Evolutionary conservation across 163 green algal genomes (phyloP), one percentile per base, ranked within the genome.

Genomic region (Chloromonas sp.): DNA sequence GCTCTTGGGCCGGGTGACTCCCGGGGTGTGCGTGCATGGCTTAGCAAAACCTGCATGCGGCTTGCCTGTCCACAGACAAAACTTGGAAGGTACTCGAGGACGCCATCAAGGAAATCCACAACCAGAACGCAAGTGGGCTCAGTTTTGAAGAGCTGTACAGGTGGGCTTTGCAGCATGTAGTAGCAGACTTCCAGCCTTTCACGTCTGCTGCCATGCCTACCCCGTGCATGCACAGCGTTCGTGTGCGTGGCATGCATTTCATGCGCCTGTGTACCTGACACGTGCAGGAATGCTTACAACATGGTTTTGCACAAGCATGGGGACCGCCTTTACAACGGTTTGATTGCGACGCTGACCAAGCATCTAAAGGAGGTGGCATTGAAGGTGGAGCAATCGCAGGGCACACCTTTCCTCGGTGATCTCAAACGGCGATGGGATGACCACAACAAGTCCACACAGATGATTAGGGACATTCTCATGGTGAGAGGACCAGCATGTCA

Each of bases 401-500:
- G 92, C 2, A 88, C 94, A 60, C 84, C 90, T 1, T 98, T 99
- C 84, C 89, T 99, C 36, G 87, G 89, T 58, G 94, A 98, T 84
- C 88, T 99, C 13, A 95, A 96, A 71, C 76, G 88, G 60, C 90
- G 93, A 60, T 99, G 97, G 96, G 92, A 96, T 70, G 91, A 96
- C 59, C 96, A 99, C 92, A 95, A 96, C 87, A 98, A 98, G 87
- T 94, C 89, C 58, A 96, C 98, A 85, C 93, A 97, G 83, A 98
- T 99, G 93, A 98, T 99, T 80, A 90, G 97, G 1, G 97, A 99
- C 91, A 99, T 99, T 80, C 93, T 99, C 66, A 99, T 99, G 96
- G 95, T 96, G 84, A 79, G 88, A 36, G 36, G 36, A 36, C 36
- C 36, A 36, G 36, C 36, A 36, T 36, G 36, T 36, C 36, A 36